phyloP scores from a whole-genome alignment of 2,329 filamentous ascomycete species.

The Aspergillus phoenicis region DNA sequence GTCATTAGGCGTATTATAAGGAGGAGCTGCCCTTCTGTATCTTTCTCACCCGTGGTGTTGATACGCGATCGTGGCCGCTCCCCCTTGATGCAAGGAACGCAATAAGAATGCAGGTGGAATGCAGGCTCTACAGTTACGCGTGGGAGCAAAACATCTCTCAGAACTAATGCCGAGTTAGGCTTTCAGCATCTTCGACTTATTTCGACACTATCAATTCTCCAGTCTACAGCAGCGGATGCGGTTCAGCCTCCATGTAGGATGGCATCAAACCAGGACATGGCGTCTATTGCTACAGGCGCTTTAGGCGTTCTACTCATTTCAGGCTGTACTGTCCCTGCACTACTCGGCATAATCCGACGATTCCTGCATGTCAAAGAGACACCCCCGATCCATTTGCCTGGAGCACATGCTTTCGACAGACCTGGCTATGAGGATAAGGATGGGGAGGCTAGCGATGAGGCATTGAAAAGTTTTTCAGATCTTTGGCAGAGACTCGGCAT shows the following conservation, averaged over 20 bases:
- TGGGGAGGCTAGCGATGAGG: slow-evolving; percentile 67
- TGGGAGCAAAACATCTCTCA: not conserved
- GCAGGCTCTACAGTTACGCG: not conserved
- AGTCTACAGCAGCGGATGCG: not conserved
- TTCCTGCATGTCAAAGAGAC: slow-evolving; percentile 15
- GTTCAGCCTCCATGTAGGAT: slow-evolving; percentile 20
- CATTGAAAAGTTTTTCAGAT: slow-evolving; percentile 64
- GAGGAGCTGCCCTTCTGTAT: not conserved
- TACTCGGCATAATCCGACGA: slow-evolving; percentile 25
- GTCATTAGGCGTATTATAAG: not conserved
- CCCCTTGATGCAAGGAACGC: slow-evolving; percentile 2
- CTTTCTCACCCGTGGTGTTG: not conserved
- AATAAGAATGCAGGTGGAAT: slow-evolving; percentile 9
- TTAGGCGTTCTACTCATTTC: slow-evolving; percentile 29
- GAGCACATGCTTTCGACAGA: slow-evolving; percentile 20
- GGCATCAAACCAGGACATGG: slow-evolving; percentile 23
- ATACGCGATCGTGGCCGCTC: not conserved
- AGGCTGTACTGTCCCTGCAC: slow-evolving; percentile 31
- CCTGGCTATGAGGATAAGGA: slow-evolving; percentile 69
- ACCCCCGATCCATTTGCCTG: slow-evolving; percentile 22
- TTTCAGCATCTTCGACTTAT: not conserved
- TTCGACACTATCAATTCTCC: not conserved
- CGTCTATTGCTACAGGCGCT: slow-evolving; percentile 24
- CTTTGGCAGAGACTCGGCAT: slow-evolving; percentile 60
- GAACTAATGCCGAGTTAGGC: not conserved